Evolutionary conservation across 2,329 filamentous ascomycete genomes (phyloP).

Genomic region (Cladophialophora immunda): DNA sequence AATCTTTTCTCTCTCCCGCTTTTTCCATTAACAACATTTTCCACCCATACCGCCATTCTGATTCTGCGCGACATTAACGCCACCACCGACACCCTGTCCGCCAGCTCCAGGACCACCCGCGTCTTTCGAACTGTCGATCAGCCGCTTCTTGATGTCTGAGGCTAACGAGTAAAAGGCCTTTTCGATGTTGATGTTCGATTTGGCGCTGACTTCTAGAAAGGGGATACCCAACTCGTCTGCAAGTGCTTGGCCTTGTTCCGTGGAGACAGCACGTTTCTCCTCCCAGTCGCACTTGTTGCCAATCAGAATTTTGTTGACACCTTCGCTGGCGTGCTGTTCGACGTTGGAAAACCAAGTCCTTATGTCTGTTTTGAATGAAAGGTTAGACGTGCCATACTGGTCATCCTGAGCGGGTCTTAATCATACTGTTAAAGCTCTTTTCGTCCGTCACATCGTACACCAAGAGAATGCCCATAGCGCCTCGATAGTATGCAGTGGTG

Average conservation of each 20-base stretch:
- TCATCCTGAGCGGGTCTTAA: neutral
- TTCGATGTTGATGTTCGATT: constrained; percentile 99
- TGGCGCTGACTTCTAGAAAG: constrained; percentile 97
- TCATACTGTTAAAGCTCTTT: constrained; percentile 88
- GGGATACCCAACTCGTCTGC: constrained; percentile 96
- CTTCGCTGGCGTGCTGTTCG: constrained; percentile 96
- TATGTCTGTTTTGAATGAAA: constrained; percentile 72
- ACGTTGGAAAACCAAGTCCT: constrained; percentile 99
- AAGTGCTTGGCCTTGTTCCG: constrained; percentile 89
- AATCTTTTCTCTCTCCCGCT: neutral
- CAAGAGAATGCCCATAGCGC: constrained; percentile 96
- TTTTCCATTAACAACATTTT: constrained; percentile 74
- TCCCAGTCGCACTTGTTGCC: constrained; percentile 99
- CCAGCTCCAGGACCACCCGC: constrained; percentile 9
- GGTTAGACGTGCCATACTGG: constrained; percentile 17
- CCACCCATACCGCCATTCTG: constrained; percentile 63
- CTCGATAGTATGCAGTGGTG: constrained; percentile 97
- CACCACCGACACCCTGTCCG: constrained; percentile 46
- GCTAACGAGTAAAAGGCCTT: constrained; percentile 97
- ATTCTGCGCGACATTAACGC: constrained; percentile 75
- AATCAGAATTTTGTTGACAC: constrained; percentile 99
- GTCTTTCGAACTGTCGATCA: constrained; percentile 85
- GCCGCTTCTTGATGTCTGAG: constrained; percentile 96
- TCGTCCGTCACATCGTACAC: constrained; percentile 99
- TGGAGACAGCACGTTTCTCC: constrained; percentile 94